Evolutionary conservation across 2,329 filamentous ascomycete genomes (phyloP).

Genomic region (Lasiodiplodia sp.): DNA sequence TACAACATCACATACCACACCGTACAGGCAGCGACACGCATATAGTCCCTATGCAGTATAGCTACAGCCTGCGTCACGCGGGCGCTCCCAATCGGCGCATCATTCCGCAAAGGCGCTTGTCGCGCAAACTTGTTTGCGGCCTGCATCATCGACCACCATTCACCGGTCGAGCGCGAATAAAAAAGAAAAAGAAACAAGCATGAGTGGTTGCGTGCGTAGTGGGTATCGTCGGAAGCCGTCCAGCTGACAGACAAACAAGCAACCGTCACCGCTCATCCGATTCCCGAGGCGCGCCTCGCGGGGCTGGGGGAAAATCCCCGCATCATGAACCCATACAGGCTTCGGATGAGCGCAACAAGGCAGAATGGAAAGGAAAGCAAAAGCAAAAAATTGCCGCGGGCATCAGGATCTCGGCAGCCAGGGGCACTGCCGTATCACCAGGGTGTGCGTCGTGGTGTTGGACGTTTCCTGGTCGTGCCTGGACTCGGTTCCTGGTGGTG

Average conservation of each 20-base stretch:
- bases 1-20: slow-evolving; percentile 3
- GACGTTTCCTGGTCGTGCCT: slow-evolving; percentile 7
- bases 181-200: slow-evolving; percentile 6
- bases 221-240: not conserved
- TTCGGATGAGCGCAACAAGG: slow-evolving; percentile 14
- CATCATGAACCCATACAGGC: not conserved
- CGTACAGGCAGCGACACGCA: not conserved
- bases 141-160: slow-evolving; percentile 5
- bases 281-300: slow-evolving; percentile 13
- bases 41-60: slow-evolving; percentile 12
- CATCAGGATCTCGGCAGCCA: not conserved
- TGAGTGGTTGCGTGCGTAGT: not conserved
- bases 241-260: slow-evolving; percentile 13
- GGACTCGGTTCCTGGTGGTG: not conserved
- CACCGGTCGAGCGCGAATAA: slow-evolving; percentile 5
- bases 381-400: not conserved
- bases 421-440: slow-evolving; percentile 6
- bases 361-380: not conserved
- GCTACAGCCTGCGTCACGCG: slow-evolving; percentile 13
- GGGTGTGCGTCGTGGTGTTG: slow-evolving; percentile 14
- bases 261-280: slow-evolving; percentile 23
- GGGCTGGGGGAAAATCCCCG: slow-evolving; percentile 9
- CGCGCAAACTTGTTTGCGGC: slow-evolving; percentile 18
- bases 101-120: slow-evolving; percentile 1
- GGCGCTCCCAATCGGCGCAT: slow-evolving; percentile 1